Evolutionary conservation across 345 rosid genomes (phyloP), one percentile per base, ranked within the genome.

Genomic region (Salix koriyanagi): DNA sequence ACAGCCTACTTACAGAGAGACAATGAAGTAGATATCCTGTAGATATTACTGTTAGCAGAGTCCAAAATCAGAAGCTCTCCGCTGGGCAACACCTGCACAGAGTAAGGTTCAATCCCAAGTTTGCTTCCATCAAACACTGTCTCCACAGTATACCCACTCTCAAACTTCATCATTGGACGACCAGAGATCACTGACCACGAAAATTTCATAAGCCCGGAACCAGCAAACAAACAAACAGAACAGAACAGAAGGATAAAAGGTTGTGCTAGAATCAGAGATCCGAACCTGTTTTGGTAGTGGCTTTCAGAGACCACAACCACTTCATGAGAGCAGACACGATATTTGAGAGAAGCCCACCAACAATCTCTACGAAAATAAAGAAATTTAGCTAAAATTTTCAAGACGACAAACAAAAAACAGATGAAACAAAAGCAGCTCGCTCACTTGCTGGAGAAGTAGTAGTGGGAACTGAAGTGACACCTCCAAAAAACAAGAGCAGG

Each of bases 101-200:
- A 81, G 79, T 88, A 85, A 36, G 99, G 99, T 82, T 94, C 99
- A 50, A 94, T 85, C 48, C 98, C 98, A 34, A 94, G 97, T 77
- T 94, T 96, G 80, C 99, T 96, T 76, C 99, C 99, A 72, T 96
- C 99, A 80, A 96, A 94, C 76, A 96, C 97, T 1, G 99, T 96
- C 84, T 96, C 99, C 71, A 96, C 99, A 39, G 86, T 70, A 76
- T 92, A 96, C n/a, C 99, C 99, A 83, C 91, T 79, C 83, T 96
- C 99, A 36, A 90, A 96, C 86, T 91, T 96, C 94, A 96, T 89
- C 95, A 87, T 84, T 70, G 99, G 92, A 80, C 97, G 95, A 70
- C 92, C 90, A 13, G 93, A 70, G 82, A 94, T 84, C 2, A 95
- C 97, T 94, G 84, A 73, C 75, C 28, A 72, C 62, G 73, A 2